Evolutionary conservation across 345 rosid genomes (phyloP).

Genomic region (Turnera subulata): DNA sequence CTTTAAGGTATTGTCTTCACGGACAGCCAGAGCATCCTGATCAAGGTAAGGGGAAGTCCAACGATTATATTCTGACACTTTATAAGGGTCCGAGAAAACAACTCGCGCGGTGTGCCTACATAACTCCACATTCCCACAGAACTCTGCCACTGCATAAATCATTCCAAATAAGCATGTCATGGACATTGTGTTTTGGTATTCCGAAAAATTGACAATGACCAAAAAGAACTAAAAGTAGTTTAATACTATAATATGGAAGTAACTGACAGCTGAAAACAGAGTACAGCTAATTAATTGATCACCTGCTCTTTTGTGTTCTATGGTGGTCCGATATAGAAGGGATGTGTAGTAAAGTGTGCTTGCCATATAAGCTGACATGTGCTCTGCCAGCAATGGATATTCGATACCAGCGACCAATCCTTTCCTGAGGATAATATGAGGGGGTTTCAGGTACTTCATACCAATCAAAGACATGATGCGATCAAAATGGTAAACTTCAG

Average conservation of each 20-base stretch:
- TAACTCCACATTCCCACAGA: constrained; percentile 90
- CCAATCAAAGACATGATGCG: constrained; percentile 87
- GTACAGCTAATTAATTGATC: too few relatives aligned
- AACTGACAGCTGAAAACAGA: too few relatives aligned
- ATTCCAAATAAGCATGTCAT: constrained; percentile 10
- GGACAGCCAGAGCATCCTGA: constrained; percentile 70
- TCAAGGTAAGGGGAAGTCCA: constrained; percentile 91
- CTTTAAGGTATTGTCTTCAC: constrained; percentile 65
- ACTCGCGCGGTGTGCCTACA: constrained; percentile 94
- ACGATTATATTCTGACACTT: constrained; percentile 60
- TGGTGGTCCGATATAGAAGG: constrained; percentile 62
- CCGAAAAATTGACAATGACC: constrained; percentile 13
- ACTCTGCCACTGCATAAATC: constrained; percentile 74
- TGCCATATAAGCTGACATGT: constrained; percentile 82
- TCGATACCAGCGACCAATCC: constrained; percentile 80
- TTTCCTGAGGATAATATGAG: constrained; percentile 86
- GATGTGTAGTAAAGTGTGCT: constrained; percentile 79
- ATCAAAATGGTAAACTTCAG: constrained; percentile 90
- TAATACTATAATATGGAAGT: too few relatives aligned
- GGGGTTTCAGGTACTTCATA: constrained; percentile 90
- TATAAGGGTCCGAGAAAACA: constrained; percentile 92
- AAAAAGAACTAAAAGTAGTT: too few relatives aligned
- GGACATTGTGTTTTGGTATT: too few relatives aligned
- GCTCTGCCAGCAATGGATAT: constrained; percentile 75
- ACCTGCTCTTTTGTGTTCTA: constrained; percentile 80